These are phyloP conservation scores for Gracilaria domingensis DNA, from an alignment of 23 red algal genomes.

Conservation along the genomic window DNA sequence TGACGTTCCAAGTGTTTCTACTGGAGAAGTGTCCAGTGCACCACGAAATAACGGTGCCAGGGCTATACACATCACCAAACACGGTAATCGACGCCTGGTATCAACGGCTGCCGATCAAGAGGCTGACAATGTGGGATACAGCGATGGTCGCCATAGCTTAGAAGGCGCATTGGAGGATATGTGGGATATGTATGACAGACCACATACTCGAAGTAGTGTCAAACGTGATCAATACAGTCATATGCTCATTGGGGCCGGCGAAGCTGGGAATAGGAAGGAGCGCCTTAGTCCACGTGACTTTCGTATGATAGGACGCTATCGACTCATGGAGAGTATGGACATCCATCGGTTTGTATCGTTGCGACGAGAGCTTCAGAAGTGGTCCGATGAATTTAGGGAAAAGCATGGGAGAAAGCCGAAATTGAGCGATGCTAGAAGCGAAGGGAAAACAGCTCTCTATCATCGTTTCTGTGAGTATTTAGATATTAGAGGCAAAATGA, in stretches of 20 bases:
- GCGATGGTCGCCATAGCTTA: slow-evolving; percentile 28
- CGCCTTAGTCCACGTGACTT: slow-evolving; percentile 79
- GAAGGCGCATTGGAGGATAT: slow-evolving; percentile 47
- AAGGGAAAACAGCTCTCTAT: slow-evolving; percentile 33
- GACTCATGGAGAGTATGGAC: slow-evolving; percentile 90
- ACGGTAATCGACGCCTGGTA: slow-evolving; percentile 38
- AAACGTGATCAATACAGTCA: slow-evolving; percentile 7
- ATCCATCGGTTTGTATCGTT: slow-evolving; percentile 84
- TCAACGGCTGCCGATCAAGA: neutral
- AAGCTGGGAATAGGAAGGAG: neutral
- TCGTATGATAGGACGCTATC: slow-evolving; percentile 87
- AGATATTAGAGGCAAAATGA: slow-evolving; percentile 58
- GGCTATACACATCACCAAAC: slow-evolving; percentile 42
- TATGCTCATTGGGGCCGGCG: slow-evolving; percentile 33
- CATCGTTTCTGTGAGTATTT: slow-evolving; percentile 77
- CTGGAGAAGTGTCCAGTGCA: slow-evolving; percentile 44
- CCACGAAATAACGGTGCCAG: slow-evolving; percentile 36
- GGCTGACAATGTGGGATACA: slow-evolving; percentile 22
- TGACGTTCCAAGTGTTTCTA: slow-evolving; percentile 58
- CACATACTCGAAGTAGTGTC: neutral
- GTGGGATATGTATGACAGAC: slow-evolving; percentile 70
- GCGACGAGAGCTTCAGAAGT: slow-evolving; percentile 76
- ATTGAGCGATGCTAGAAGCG: slow-evolving; percentile 64
- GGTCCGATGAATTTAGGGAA: slow-evolving; percentile 75
- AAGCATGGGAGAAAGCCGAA: slow-evolving; percentile 71